phyloP scores from a whole-genome alignment of 441 rosid species.

The Daphne laureola region DNA sequence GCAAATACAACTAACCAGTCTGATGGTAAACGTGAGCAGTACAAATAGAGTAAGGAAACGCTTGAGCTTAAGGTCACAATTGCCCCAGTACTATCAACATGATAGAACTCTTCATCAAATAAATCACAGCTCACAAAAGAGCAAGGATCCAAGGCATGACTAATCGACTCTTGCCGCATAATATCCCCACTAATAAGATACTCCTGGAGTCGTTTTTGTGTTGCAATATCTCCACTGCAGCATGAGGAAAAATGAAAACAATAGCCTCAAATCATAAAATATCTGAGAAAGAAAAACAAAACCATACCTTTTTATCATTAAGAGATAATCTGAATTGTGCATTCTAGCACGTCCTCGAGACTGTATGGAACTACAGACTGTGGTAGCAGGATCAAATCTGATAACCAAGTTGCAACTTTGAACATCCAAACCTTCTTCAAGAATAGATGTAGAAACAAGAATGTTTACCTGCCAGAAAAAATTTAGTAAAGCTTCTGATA shows the following conservation, averaged over 20 bases:
- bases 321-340: conserved; percentile 71
- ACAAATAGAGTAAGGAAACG: conserved; percentile 55
- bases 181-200: conserved; percentile 61
- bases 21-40: conserved; percentile 87
- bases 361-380: conserved; percentile 86
- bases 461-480: conserved; percentile 58
- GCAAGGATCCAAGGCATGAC: conserved; percentile 56
- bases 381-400: conserved; percentile 74
- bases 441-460: conserved; percentile 82
- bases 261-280: neutral
- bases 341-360: conserved; percentile 95
- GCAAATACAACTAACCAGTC: conserved; percentile 55
- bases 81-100: conserved; percentile 62
- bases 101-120: conserved; percentile 27
- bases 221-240: conserved; percentile 45
- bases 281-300: neutral
- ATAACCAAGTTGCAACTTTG: conserved; percentile 85
- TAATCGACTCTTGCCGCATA: conserved; percentile 69
- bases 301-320: conserved; percentile 62
- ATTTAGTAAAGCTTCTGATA: neutral
- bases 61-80: conserved; percentile 56
- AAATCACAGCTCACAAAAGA: conserved; percentile 32
- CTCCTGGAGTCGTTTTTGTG: conserved; percentile 40
- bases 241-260: conserved; percentile 2
- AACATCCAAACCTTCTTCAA: conserved; percentile 94